These are phyloP conservation scores for Suillus plorans DNA, from an alignment of 768 basidiomycete species.

Conservation along the genomic window DNA sequence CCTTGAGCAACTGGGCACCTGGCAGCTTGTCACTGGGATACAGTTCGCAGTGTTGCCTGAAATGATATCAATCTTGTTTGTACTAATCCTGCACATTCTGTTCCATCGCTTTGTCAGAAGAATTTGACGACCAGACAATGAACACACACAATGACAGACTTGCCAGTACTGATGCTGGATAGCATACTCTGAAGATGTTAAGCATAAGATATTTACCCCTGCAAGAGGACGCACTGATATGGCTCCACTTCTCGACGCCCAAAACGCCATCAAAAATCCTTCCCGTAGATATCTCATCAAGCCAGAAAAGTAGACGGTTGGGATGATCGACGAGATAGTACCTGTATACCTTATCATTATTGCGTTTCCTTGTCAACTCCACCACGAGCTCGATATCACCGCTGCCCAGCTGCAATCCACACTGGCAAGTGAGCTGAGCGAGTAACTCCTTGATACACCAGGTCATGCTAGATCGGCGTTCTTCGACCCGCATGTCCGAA, in stretches of 20 bases:
- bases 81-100: background rate
- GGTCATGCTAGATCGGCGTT: background rate
- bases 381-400: background rate
- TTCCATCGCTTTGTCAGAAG: background rate
- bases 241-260: conserved; percentile 37
- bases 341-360: background rate
- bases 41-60: conserved; percentile 11
- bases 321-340: conserved; percentile 51
- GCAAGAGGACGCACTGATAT: conserved; percentile 36
- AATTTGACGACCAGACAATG: background rate
- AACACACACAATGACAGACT: background rate
- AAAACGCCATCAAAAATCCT: conserved; percentile 34
- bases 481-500: conserved; percentile 33
- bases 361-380: background rate
- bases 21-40: background rate
- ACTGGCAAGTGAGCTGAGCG: too few relatives aligned
- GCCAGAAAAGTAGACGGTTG: conserved; percentile 45
- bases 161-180: conserved; percentile 26
- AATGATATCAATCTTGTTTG: background rate
- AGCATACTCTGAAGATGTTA: conserved; percentile 15
- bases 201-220: background rate
- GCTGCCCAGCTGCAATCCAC: background rate
- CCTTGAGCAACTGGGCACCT: background rate
- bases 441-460: background rate
- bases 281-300: conserved; percentile 37